These are phyloP conservation scores for Coffea humblotiana DNA, from an alignment of 305 asterid species.

Conservation along the genomic window DNA sequence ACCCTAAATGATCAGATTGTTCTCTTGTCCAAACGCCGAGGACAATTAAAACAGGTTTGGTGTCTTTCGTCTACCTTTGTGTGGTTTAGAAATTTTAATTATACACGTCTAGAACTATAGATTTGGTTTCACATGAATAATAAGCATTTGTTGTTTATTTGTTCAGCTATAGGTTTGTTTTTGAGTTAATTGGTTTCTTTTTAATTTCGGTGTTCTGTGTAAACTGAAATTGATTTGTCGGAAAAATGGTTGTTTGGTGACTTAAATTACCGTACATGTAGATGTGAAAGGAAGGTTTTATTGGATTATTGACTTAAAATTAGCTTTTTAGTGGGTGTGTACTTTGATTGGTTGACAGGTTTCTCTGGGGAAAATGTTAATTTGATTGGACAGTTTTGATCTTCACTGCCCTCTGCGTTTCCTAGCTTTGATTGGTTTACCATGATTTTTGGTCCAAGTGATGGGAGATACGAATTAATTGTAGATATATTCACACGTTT, in stretches of 20 bases:
- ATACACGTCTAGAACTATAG: too few species aligned
- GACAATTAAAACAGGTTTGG: constrained; percentile 89
- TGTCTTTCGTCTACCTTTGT: too few species aligned
- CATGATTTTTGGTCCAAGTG: not conserved
- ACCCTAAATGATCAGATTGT: constrained; percentile 87
- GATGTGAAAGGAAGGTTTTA: not conserved
- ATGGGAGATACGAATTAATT: not conserved
- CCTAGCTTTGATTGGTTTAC: not conserved
- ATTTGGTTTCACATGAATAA: not conserved
- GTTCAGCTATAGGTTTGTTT: not conserved
- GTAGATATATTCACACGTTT: not conserved
- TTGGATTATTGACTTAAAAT: too few species aligned
- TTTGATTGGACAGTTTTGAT: not conserved
- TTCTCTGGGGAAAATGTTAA: not conserved
- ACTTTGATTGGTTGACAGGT: not conserved
- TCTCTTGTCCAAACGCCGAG: constrained; percentile 90
- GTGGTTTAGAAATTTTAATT: not conserved
- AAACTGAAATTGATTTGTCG: not conserved
- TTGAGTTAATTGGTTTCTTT: not conserved
- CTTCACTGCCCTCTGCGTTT: not conserved
- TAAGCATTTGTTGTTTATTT: not conserved
- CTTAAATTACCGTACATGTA: not conserved
- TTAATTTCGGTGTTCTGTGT: not conserved
- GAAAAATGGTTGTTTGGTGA: not conserved
- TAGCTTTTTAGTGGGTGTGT: not conserved